Conservation (phyloP, 495 filamentous ascomycete genomes). For the Melanomma pulvis-pyrius region DNA sequence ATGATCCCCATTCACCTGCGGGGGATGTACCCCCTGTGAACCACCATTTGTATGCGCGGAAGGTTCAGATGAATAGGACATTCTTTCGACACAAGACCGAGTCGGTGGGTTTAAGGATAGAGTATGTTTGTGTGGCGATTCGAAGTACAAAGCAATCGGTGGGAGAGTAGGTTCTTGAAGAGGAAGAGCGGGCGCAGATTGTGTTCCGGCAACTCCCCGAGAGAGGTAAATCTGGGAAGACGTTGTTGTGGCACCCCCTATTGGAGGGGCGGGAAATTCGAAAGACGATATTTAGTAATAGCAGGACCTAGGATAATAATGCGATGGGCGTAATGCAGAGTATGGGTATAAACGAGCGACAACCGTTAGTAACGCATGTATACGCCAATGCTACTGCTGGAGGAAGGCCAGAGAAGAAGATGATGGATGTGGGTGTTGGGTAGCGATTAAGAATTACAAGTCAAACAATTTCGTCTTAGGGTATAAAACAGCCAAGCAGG, state of each 20-base stretch:
- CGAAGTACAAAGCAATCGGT: slow-evolving; percentile 40
- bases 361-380: neutral
- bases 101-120: slow-evolving; percentile 21
- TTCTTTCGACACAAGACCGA: slow-evolving; percentile 4
- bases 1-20: neutral
- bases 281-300: neutral
- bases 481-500: slow-evolving; percentile 9
- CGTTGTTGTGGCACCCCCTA: slow-evolving; percentile 41
- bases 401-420: neutral
- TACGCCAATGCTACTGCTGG: neutral
- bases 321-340: neutral
- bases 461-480: slow-evolving; percentile 1
- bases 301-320: neutral
- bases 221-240: slow-evolving; percentile 52
- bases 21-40: neutral
- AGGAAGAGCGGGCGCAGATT: slow-evolving; percentile 29
- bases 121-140: slow-evolving; percentile 32
- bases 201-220: slow-evolving; percentile 44
- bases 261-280: slow-evolving; percentile 9
- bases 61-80: slow-evolving; percentile 21
- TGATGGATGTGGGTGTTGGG: neutral
- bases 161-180: slow-evolving; percentile 11
- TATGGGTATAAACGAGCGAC: neutral
- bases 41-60: neutral
- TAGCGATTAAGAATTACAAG: neutral